Conservation (phyloP, 495 filamentous ascomycete genomes). For the Schizothecium vesticola region DNA sequence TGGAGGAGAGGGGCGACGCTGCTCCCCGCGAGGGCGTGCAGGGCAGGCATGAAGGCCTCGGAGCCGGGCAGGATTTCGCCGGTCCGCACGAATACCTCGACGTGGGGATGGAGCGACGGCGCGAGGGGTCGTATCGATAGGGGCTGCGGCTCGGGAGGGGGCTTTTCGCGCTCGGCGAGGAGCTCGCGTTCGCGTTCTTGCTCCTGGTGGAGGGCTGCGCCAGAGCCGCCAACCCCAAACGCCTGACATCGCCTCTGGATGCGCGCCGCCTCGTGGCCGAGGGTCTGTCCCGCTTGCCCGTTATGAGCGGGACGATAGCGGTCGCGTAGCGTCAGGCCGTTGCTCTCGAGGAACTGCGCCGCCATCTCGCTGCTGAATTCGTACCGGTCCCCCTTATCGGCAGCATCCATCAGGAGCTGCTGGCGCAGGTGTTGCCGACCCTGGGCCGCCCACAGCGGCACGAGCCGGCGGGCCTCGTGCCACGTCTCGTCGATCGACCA, state of each 20-base stretch:
- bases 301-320: constrained; percentile 5
- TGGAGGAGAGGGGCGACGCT: constrained; percentile 28
- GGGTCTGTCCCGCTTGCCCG: too few relatives aligned
- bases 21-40: constrained; percentile 3
- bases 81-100: constrained; percentile 27
- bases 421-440: constrained; percentile 42
- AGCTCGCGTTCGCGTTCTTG: constrained; percentile 67
- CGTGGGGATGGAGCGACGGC: constrained; percentile 44
- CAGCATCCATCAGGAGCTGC: constrained; percentile 26
- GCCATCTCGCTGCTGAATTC: constrained; percentile 27
- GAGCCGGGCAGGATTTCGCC: constrained; percentile 15
- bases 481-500: constrained; percentile 59
- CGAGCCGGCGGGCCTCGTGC: constrained; percentile 38
- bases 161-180: constrained; percentile 51
- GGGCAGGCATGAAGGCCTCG: constrained; percentile 35
- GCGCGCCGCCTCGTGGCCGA: too few relatives aligned
- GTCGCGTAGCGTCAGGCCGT: constrained; percentile 23
- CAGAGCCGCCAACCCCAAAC: too few relatives aligned
- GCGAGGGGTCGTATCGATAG: constrained; percentile 25
- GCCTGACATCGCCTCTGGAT: too few relatives aligned
- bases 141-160: constrained; percentile 35
- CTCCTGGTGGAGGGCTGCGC: constrained; percentile 51
- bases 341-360: constrained; percentile 39
- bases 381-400: too few relatives aligned
- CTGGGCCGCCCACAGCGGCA: constrained; percentile 58